A percentile compares a stretch with the other conserved stretches of the same genome.
phyloP scores from a whole-genome alignment of 2,329 filamentous ascomycete genomes.

The Fusarium hostae region DNA sequence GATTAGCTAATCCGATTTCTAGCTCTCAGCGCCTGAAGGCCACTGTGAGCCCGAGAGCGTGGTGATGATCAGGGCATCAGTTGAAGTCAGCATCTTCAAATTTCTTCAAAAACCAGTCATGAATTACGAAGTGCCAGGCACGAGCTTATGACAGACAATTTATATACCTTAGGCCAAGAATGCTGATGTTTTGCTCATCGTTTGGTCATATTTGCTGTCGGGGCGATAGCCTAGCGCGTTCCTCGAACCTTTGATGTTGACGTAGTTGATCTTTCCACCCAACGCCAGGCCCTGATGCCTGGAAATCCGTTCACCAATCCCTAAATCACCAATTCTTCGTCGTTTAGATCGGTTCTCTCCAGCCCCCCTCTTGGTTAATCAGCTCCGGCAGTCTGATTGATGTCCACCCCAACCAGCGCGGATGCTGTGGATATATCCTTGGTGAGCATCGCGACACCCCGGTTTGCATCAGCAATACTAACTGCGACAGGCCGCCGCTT shows the following conservation, averaged over 20 bases:
- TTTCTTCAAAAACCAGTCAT: neutral
- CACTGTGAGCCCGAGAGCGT: neutral
- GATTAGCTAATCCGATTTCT: neutral
- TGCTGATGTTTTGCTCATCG: neutral
- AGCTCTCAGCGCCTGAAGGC: neutral
- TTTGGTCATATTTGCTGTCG: neutral
- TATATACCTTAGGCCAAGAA: too few species aligned
- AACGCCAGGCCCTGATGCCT: neutral
- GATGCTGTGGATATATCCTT: slow-evolving; percentile 25
- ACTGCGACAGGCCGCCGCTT: slow-evolving; percentile 2
- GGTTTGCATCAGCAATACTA: fast-evolving
- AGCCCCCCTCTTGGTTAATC: fast-evolving
- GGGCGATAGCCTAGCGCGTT: neutral
- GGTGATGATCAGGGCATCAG: too few species aligned
- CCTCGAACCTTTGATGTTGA: neutral
- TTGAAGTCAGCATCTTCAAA: neutral
- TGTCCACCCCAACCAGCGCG: slow-evolving; percentile 10
- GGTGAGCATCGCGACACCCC: neutral
- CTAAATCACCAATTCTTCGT: fast-evolving
- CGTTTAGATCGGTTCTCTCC: fast-evolving
- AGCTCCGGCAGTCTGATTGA: neutral
- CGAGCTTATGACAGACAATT: fast-evolving
- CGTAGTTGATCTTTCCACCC: slow-evolving; percentile 11
- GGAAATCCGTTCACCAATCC: neutral
- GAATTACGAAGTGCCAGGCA: fast-evolving